Conservation (phyloP, 1,284 basidiomycete genomes). For the Schizophyllum commune region DNA sequence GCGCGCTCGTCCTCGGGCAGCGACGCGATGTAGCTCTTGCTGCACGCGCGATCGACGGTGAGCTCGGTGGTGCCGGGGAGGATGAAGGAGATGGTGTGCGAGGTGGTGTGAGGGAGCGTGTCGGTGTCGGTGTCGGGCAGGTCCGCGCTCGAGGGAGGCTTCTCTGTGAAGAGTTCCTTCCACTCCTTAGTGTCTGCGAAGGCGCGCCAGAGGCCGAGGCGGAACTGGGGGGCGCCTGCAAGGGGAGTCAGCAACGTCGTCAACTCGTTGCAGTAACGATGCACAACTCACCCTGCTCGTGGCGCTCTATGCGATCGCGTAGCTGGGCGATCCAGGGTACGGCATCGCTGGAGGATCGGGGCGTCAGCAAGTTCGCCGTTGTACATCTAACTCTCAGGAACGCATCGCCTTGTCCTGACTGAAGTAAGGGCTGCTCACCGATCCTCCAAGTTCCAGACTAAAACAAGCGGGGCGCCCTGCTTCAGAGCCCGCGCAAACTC, state of each 20-base stretch:
- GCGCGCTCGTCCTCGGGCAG: constrained; percentile 6
- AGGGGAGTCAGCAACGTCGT: too few relatives aligned
- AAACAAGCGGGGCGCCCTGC: constrained; percentile 5
- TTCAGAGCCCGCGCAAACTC: constrained; percentile 11
- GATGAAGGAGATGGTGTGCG: not conserved
- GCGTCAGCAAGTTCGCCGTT: not conserved
- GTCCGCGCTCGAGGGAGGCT: not conserved
- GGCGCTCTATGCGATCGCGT: constrained; percentile 55
- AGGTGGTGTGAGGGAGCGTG: not conserved
- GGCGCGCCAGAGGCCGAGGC: constrained; percentile 51
- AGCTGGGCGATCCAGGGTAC: constrained; percentile 65
- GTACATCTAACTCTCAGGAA: not conserved
- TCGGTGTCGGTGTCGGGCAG: not conserved
- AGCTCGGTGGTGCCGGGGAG: constrained; percentile 1
- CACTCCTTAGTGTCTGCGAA: constrained; percentile 7
- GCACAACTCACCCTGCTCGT: constrained; percentile 31
- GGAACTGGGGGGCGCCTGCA: constrained; percentile 63
- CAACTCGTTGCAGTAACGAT: too few relatives aligned
- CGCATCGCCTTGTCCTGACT: too few relatives aligned
- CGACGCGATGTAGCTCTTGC: constrained; percentile 4
- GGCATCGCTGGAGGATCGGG: constrained; percentile 32
- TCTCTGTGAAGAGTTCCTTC: constrained; percentile 5
- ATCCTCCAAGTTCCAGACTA: constrained; percentile 9
- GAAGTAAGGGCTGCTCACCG: not conserved
- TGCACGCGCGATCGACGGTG: constrained; percentile 7